Conservation (phyloP, 169 alveolate genomes). For the Eimeria maxima region DNA sequence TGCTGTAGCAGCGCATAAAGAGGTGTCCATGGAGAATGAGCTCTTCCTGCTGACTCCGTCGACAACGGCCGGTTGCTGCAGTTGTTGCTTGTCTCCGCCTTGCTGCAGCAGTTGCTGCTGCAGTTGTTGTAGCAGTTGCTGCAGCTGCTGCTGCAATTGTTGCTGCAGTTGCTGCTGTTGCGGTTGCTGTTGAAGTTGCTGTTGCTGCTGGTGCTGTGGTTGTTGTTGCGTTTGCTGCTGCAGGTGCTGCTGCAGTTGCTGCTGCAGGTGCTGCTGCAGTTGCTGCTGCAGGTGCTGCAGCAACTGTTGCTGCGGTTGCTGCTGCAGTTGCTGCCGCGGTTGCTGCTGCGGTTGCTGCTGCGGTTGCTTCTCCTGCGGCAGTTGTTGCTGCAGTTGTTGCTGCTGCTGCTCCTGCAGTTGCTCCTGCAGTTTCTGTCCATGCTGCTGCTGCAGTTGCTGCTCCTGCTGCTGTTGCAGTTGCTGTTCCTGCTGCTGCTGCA, state of each 20-base stretch:
- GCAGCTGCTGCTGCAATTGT: background rate
- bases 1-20: background rate
- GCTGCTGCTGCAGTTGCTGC: conserved; percentile 11
- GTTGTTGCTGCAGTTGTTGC: background rate
- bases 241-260: background rate
- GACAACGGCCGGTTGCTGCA: background rate
- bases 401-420: background rate
- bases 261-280: background rate
- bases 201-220: background rate
- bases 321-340: background rate
- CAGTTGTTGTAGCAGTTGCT: conserved; percentile 8
- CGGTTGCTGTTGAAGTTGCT: background rate
- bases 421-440: background rate
- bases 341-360: conserved; percentile 37
- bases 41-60: background rate
- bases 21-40: background rate
- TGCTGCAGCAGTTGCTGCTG: background rate
- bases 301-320: background rate
- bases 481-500: background rate
- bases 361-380: background rate
- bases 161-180: background rate
- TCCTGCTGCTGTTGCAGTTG: background rate
- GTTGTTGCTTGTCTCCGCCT: background rate
- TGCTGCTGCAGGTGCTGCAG: background rate
- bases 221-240: background rate